Evolutionary conservation across 2,329 filamentous ascomycete species (phyloP), one percentile per base, ranked within the genome.

Genomic region (Stemphylium lycopersici): DNA sequence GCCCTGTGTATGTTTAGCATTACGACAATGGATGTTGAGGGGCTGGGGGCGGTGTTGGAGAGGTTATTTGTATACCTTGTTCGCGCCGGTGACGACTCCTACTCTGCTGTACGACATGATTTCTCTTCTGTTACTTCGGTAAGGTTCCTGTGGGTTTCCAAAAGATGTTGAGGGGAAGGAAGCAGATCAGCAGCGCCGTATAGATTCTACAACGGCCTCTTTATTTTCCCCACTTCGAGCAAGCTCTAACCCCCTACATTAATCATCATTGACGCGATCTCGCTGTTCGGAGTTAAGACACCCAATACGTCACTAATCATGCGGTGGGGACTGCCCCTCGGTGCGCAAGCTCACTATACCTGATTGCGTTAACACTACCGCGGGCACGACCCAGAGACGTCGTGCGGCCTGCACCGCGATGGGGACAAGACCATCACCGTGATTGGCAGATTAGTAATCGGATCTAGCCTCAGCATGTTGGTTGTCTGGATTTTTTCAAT

Each of bases 1-100:
- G 48, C 79, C 71, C 71, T 74, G n/a, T n/a, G n/a, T n/a, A n/a
- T n/a, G n/a, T n/a, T n/a, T n/a, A n/a, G n/a, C n/a, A n/a, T n/a
- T n/a, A n/a, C n/a, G n/a, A n/a, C n/a, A n/a, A n/a, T n/a, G n/a
- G n/a, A n/a, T n/a, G n/a, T n/a, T n/a, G n/a, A n/a, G n/a, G n/a
- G n/a, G n/a, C n/a, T n/a, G n/a, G n/a, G n/a, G n/a, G n/a, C n/a
- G n/a, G n/a, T n/a, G n/a, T n/a, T n/a, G n/a, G 54, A 56, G 48
- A 47, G 29, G 29, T 15, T 13, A 2, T 37, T 6, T 42, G 26
- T 59, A 38, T 52, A 70, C 81, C 65, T 82, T 83, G 69, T 84
- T 84, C 13, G 80, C 81, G 44, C 82, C 82, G 1, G 82, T 84
- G 0, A 84, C 82, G 54, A 80, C 78, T 44, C 79, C 82, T n/a